phyloP scores from a whole-genome alignment of 2,329 filamentous ascomycete genomes.

The Claviceps capensis region DNA sequence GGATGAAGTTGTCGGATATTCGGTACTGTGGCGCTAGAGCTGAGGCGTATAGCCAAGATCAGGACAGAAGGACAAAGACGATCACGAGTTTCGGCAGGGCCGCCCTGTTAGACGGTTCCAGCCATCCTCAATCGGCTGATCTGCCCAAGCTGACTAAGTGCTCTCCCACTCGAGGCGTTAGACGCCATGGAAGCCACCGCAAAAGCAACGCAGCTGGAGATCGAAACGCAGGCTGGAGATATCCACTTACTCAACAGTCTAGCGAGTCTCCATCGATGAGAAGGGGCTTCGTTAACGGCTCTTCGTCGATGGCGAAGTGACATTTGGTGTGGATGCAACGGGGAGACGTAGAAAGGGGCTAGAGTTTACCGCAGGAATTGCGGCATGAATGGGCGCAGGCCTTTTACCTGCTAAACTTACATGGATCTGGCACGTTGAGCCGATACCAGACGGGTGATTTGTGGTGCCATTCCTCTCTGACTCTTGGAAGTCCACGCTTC shows the following conservation, averaged over 20 bases:
- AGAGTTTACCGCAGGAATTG: constrained; percentile 36
- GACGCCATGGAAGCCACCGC: constrained; percentile 42
- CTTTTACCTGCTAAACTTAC: constrained; percentile 28
- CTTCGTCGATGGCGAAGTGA: constrained; percentile 29
- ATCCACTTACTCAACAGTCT: constrained; percentile 55
- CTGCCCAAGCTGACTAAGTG: constrained; percentile 32
- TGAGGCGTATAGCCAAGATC: too few relatives aligned
- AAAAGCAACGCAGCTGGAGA: constrained; percentile 39
- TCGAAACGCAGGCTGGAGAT: constrained; percentile 41
- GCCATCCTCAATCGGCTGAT: constrained; percentile 35
- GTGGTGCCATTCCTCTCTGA: background rate
- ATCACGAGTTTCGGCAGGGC: constrained; percentile 47
- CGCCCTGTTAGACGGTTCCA: constrained; percentile 37
- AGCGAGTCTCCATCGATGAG: constrained; percentile 43
- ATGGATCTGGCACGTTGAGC: constrained; percentile 43
- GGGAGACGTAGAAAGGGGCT: constrained; percentile 36
- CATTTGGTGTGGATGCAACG: constrained; percentile 48
- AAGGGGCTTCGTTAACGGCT: constrained; percentile 40
- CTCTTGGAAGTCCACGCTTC: constrained; percentile 33
- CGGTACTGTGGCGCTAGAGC: too few relatives aligned
- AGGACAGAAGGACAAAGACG: constrained; percentile 12
- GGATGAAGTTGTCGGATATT: constrained; percentile 19
- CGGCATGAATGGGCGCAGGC: constrained; percentile 38
- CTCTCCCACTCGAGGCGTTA: constrained; percentile 39
- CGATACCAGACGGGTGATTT: constrained; percentile 46